phyloP scores from a whole-genome alignment of 2,329 filamentous ascomycete species.

The Ceratocystis destructans region DNA sequence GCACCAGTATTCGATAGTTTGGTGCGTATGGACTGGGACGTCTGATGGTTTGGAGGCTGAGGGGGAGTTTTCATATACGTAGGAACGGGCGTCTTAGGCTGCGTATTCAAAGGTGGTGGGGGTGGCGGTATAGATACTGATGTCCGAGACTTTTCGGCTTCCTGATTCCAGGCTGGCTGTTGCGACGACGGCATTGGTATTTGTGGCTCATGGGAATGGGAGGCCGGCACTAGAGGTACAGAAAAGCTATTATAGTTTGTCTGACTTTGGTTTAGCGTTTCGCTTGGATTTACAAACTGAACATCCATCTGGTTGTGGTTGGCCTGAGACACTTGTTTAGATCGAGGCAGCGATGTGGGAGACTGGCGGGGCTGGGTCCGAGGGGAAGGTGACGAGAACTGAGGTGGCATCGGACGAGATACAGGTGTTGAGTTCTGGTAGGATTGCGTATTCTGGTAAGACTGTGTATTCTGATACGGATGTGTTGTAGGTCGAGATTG shows the following conservation, averaged over 20 bases:
- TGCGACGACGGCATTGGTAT: background rate
- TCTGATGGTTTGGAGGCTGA: constrained; percentile 22
- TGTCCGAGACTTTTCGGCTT: constrained; percentile 28
- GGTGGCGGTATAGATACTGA: constrained; percentile 23
- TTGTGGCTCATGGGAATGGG: background rate
- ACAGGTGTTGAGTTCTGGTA: constrained; percentile 12
- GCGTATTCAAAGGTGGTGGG: constrained; percentile 21
- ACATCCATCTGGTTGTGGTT: constrained; percentile 21
- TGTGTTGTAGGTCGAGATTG: constrained; percentile 7
- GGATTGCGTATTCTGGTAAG: background rate
- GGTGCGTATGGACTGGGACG: constrained; percentile 25
- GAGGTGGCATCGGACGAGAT: constrained; percentile 18
- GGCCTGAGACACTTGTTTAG: constrained; percentile 11
- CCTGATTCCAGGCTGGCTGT: constrained; percentile 26
- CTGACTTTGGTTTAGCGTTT: constrained; percentile 14
- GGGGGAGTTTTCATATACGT: constrained; percentile 16
- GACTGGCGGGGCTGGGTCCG: constrained; percentile 18
- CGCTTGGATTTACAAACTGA: constrained; percentile 17
- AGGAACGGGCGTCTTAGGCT: constrained; percentile 17
- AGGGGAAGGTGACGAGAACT: constrained; percentile 21
- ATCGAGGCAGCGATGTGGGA: constrained; percentile 15
- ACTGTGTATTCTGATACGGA: background rate
- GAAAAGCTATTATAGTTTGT: background rate
- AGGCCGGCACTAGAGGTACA: background rate
- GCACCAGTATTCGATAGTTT: constrained; percentile 25